phyloP scores from a whole-genome alignment of 1,139 yeast species.

The Debaryomyces singareniensis region DNA sequence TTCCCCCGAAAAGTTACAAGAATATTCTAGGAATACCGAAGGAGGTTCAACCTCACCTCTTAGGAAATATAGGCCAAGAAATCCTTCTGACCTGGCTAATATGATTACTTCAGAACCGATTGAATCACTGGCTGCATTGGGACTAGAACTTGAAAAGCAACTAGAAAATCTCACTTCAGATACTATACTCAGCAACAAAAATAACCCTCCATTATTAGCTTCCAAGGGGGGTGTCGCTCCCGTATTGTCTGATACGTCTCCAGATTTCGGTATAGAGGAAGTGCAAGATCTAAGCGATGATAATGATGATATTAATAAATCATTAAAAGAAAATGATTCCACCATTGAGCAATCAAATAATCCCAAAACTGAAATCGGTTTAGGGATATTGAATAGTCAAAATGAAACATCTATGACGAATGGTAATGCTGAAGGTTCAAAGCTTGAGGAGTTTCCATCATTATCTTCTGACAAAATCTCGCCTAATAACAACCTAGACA shows the following conservation, averaged over 20 bases:
- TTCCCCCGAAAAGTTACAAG: conserved; percentile 16
- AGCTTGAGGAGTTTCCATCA: not conserved
- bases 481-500: not conserved
- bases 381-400: not conserved
- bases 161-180: conserved; percentile 8
- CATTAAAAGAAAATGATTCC: too few species aligned
- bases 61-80: conserved; percentile 13
- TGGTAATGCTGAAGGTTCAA: not conserved
- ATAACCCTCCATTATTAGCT: not conserved
- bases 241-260: conserved; percentile 8
- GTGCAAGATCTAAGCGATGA: not conserved
- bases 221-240: not conserved
- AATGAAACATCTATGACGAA: not conserved
- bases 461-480: not conserved
- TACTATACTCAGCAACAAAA: conserved; percentile 6
- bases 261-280: conserved; percentile 38
- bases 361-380: too few species aligned
- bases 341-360: not conserved
- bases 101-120: conserved; percentile 19
- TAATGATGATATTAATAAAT: conserved; percentile 10
- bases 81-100: conserved; percentile 1
- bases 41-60: conserved; percentile 17
- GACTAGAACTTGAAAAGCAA: conserved; percentile 17
- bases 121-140: conserved; percentile 23
- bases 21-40: conserved; percentile 13